phyloP scores from a whole-genome alignment of 495 filamentous ascomycete species.

The Rusavskia elegans region DNA sequence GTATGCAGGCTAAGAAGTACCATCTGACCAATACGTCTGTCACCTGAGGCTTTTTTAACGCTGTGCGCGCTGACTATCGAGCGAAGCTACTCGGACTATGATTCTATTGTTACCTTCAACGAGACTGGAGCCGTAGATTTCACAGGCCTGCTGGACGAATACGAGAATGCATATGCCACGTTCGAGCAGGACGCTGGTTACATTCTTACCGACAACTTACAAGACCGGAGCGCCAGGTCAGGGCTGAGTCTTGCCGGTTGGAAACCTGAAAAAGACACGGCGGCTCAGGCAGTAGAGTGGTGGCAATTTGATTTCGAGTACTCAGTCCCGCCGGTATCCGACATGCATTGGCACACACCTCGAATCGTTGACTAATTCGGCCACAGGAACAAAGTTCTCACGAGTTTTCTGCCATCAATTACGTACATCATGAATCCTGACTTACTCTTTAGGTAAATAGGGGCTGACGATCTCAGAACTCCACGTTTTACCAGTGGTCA shows the following conservation, averaged over 20 bases:
- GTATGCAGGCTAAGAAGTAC: constrained; percentile 41
- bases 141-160: constrained; percentile 31
- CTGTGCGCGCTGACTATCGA: too few relatives aligned
- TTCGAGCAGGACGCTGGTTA: constrained; percentile 40
- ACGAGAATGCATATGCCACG: constrained; percentile 30
- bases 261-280: constrained; percentile 42
- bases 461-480: constrained; percentile 16
- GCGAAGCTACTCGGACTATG: constrained; percentile 40
- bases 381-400: constrained; percentile 26
- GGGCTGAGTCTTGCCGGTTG: constrained; percentile 47
- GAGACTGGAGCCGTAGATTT: constrained; percentile 37
- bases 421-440: constrained; percentile 4
- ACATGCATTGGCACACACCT: neutral
- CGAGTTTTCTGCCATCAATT: constrained; percentile 26
- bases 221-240: constrained; percentile 45
- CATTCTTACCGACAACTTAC: constrained; percentile 41
- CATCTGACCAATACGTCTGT: constrained; percentile 33
- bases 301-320: constrained; percentile 45
- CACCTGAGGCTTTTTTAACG: neutral
- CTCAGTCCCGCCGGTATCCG: constrained; percentile 24
- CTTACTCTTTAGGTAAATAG: neutral
- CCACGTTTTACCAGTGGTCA: constrained; percentile 32
- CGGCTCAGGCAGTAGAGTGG: constrained; percentile 48
- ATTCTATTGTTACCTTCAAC: constrained; percentile 43
- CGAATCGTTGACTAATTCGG: neutral